phyloP scores from a whole-genome alignment of 1,284 basidiomycete species.

The Chondrostereum purpureum region DNA sequence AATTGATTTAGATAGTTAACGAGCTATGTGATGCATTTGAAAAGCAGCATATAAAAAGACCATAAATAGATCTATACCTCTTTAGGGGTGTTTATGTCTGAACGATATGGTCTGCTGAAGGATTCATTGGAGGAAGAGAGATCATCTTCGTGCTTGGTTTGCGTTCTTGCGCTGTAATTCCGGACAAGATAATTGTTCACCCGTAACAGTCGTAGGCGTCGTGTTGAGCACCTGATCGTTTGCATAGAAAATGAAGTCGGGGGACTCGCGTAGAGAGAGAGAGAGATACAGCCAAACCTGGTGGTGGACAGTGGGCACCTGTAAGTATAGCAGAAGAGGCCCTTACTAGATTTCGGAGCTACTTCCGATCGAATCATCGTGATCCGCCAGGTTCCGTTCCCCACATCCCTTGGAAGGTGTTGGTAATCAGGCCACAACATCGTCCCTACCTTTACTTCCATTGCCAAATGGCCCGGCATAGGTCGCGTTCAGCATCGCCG shows the following conservation, averaged over 20 bases:
- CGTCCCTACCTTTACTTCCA: conserved; percentile 4
- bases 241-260: no score
- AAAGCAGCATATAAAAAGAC: conserved; percentile 1
- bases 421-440: conserved; percentile 14
- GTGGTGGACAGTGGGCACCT: no score
- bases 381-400: no score
- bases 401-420: neutral
- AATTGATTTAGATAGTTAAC: conserved; percentile 85
- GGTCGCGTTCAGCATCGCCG: conserved; percentile 46
- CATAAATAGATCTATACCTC: conserved; percentile 40
- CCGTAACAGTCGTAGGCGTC: conserved; percentile 10
- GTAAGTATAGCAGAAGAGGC: no score
- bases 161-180: conserved; percentile 30
- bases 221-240: conserved; percentile 1
- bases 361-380: no score
- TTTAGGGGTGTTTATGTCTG: conserved; percentile 60
- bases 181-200: conserved; percentile 5
- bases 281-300: no score
- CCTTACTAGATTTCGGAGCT: no score
- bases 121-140: conserved; percentile 3
- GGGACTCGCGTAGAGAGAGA: no score
- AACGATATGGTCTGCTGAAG: conserved; percentile 20
- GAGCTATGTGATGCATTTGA: conserved; percentile 42
- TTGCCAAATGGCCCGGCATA: conserved; percentile 24
- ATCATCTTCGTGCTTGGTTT: conserved; percentile 20